These are phyloP conservation scores for Pseudogymnoascus sp. DNA, from an alignment of 2,329 filamentous ascomycete genomes.

Conservation along the genomic window DNA sequence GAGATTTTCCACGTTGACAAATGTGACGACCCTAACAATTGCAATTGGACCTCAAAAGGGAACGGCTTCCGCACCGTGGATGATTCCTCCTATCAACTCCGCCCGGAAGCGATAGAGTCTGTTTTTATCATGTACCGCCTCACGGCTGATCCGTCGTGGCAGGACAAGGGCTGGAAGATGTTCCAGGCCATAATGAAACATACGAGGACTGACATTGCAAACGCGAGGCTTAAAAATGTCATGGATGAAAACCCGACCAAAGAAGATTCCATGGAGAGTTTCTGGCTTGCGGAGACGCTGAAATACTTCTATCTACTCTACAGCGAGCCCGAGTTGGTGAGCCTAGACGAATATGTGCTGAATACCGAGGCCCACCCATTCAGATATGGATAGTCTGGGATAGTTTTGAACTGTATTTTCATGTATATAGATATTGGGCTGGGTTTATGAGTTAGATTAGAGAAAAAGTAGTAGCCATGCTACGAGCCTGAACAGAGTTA, in stretches of 20 bases:
- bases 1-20: constrained; percentile 41
- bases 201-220: constrained; percentile 34
- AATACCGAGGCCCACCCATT: constrained; percentile 28
- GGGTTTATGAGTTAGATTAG: not conserved
- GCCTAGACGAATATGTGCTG: constrained; percentile 53
- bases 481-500: not conserved
- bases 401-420: not conserved
- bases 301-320: constrained; percentile 55
- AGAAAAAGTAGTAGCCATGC: not conserved
- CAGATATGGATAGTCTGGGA: constrained; percentile 12
- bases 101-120: constrained; percentile 59
- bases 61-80: constrained; percentile 13
- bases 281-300: constrained; percentile 51
- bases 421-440: not conserved
- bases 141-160: constrained; percentile 26
- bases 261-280: constrained; percentile 50
- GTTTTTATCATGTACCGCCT: constrained; percentile 51
- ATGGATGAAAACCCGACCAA: constrained; percentile 18
- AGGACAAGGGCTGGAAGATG: constrained; percentile 42
- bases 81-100: constrained; percentile 38
- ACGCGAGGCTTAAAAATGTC: constrained; percentile 36
- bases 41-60: constrained; percentile 18
- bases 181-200: constrained; percentile 38
- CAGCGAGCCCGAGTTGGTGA: constrained; percentile 41
- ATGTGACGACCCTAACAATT: constrained; percentile 18